phyloP scores from a whole-genome alignment of 2,329 filamentous ascomycete species.

The Tolypocladium nubicola region DNA sequence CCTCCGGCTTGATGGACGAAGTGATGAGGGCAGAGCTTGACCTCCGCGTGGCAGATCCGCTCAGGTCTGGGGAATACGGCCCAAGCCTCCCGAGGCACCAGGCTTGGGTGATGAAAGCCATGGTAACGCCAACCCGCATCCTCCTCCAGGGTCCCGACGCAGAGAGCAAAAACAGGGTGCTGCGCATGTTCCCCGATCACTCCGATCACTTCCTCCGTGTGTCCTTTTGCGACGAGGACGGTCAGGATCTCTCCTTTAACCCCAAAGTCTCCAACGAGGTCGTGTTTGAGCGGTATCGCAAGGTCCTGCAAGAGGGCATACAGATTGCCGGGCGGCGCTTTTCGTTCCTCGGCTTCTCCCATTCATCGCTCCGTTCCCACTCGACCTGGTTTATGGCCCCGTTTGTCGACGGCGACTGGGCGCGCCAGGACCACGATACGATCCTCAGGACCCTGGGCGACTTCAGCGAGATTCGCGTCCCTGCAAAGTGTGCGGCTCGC shows the following conservation, averaged over 20 bases:
- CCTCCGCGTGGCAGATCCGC: constrained; percentile 14
- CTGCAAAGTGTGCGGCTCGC: constrained; percentile 46
- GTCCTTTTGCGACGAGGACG: constrained; percentile 65
- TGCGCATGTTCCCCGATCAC: constrained; percentile 52
- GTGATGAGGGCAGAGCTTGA: constrained; percentile 30
- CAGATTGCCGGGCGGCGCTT: constrained; percentile 52
- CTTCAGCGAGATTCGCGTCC: constrained; percentile 38
- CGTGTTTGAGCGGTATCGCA: constrained; percentile 50
- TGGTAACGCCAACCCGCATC: constrained; percentile 49
- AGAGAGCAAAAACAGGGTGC: constrained; percentile 59
- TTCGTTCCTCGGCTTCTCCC: constrained; percentile 65
- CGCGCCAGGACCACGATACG: constrained; percentile 23
- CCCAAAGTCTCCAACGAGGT: constrained; percentile 30
- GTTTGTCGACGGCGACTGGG: constrained; percentile 25
- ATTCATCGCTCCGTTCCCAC: constrained; percentile 64
- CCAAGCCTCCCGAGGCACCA: constrained; percentile 25
- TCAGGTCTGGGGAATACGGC: constrained; percentile 16
- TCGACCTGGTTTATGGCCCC: constrained; percentile 53
- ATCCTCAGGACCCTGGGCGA: constrained; percentile 40
- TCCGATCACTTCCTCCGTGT: constrained; percentile 59
- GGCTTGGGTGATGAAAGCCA: constrained; percentile 41
- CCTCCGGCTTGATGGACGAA: constrained; percentile 26
- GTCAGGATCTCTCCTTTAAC: constrained; percentile 50
- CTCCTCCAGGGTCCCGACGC: constrained; percentile 50
- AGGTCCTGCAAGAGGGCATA: constrained; percentile 48